Base-by-base conservation (phyloP, 2,329 filamentous ascomycete genomes). In the Xylaria sp. region DNA sequence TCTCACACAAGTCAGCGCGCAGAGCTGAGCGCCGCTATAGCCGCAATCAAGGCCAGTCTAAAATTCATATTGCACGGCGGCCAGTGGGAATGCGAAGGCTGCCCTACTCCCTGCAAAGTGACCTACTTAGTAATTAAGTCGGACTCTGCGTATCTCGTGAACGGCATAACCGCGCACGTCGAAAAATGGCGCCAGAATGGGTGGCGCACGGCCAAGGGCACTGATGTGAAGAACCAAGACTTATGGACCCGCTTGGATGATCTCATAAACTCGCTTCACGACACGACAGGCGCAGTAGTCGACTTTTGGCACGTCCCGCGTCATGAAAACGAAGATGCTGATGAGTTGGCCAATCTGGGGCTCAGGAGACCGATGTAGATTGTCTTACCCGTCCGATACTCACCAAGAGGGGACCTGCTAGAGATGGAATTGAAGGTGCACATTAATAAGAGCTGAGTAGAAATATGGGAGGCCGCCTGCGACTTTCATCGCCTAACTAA, bases 91-190 rank as follows among this genome's bases (percentile, higher is more conserved):
- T 70, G 67, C 36, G 19, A 53, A 2, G 19, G 2, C 19, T 71
- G 64, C 45, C 12, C 27, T n/a, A 59, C 27, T 14, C 69, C 61
- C 17, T 68, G 70, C n/a, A 14, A 21, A 3, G 56, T 68, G 11
- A 14, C 1, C 0, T 64, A 71, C 57, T 34, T 72, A 21, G 58
- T 71, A 1, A 59, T 71, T 47, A 71, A 72, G 36, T 68, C 69
- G 3, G 69, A 71, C 51, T 71, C 69, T 34, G 64, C 64, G 3
- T 72, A 71, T 61, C 61, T 69, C 7, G 70, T 72, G 48, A 61
- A 68, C 50, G 55, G 61, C 32, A 68, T 71, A 56, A 68, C 64
- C 6, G 21, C 50, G 7, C 55, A 59, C 30, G 1, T 71, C 24
- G 19, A 54, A 3, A 71, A 72, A 57, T 72, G 70, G 69, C 19